Base-by-base conservation (phyloP, 2,329 filamentous ascomycete species). In the Arthroderma uncinatum region DNA sequence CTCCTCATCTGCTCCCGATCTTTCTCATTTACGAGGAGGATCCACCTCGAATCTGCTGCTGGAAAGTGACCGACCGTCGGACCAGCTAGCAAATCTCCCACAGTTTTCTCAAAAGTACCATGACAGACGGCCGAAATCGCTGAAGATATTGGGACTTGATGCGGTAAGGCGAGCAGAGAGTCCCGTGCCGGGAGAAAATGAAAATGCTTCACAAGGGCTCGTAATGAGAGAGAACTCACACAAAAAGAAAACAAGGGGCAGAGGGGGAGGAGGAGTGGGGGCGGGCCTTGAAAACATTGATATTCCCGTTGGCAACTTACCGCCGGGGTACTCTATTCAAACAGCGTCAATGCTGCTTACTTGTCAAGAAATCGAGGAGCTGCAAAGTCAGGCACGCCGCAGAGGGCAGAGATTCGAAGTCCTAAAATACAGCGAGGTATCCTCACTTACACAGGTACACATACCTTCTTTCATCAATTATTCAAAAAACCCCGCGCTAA, bases 391-490 rank as follows among this genome's bases (percentile, higher is more conserved):
- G 54, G 66, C 65, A 30, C 59, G 58, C 37, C 57, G 52, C 12
- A 65, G 66, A 52, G 65, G 63, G 3, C 53, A 63, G 53, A 63
- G 59, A 33, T 67, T 65, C 59, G 63, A 65, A 48, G 58, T 67
- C 6, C 57, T 68, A 12, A 63, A 63, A 44, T 62, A 63, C 53
- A 63, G 58, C 53, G 64, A 67, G 42, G 62, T 64, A 28, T 62
- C 63, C 28, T 57, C 60, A 19, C 60, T 68, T 39, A 66, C 65
- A 37, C 60, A 62, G 57, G 66, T 66, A 64, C 60, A 60, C 53
- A 47, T 55, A 25, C 10, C 16, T 14, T 40, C 25, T 25, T 14
- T 4, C 34, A 1, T 23, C 33, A 37, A 33, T 50, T 50, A 58
- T 54, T 54, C 21, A 25, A 23, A 30, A 23, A 62, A 57, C 40